Percentiles rank a stretch among this genome's conserved stretches.
Conservation (phyloP, 192 early-diverging fungal genomes). For the Coemansia sp. region DNA sequence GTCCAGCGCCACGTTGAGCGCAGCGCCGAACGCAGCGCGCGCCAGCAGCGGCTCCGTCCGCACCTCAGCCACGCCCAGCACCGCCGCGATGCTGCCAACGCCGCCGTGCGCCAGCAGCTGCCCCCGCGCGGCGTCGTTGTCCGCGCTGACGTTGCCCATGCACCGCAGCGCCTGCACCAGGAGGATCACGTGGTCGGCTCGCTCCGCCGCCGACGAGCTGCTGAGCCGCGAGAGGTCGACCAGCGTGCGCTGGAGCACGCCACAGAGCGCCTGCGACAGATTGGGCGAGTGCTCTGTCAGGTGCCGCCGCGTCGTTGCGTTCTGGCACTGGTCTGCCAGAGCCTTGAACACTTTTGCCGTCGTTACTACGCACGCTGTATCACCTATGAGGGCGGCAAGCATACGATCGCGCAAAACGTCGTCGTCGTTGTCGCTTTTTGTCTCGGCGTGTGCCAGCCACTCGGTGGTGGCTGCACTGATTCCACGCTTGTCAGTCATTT, state of each 20-base stretch:
- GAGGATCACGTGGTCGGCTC: conserved; percentile 33
- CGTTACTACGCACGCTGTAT: not conserved
- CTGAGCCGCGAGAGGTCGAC: not conserved
- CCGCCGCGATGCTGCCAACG: conserved; percentile 10
- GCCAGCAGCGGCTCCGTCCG: conserved; percentile 28
- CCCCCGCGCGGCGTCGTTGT: conserved; percentile 24
- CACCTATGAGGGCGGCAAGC: not conserved
- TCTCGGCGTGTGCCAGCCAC: no score
- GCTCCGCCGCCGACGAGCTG: not conserved
- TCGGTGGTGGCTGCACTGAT: no score
- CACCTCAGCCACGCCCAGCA: not conserved
- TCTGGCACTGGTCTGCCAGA: conserved; percentile 36
- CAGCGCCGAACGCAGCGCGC: conserved; percentile 42
- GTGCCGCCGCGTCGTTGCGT: conserved; percentile 2
- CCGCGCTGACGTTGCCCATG: conserved; percentile 46
- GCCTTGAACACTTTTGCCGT: conserved; percentile 36
- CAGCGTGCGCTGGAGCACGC: conserved; percentile 13
- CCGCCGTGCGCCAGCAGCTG: conserved; percentile 9
- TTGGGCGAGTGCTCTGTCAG: conserved; percentile 8
- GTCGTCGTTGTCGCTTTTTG: not conserved
- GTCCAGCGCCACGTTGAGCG: conserved; percentile 39
- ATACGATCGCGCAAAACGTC: not conserved
- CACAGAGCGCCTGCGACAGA: conserved; percentile 9
- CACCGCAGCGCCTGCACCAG: conserved; percentile 41
- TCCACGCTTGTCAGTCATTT: no score